Conservation (phyloP, 2,329 filamentous ascomycete species). For the Penicillium crustosum region DNA sequence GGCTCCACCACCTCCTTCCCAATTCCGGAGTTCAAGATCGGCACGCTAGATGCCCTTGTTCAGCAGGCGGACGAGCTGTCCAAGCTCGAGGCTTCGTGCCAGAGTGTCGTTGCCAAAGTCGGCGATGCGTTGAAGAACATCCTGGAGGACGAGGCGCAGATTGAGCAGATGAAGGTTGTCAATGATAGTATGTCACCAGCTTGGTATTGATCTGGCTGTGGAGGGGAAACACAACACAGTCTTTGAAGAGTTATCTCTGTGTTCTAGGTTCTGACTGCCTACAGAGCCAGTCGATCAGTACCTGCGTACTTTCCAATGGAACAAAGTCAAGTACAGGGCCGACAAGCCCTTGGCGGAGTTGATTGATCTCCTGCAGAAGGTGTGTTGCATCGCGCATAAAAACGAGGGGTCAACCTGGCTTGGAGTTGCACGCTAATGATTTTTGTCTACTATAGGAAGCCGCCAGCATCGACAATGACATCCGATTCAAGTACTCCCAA, state of each 20-base stretch:
- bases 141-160: conserved; percentile 79
- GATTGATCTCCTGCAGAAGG: conserved; percentile 85
- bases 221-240: not conserved
- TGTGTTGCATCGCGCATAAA: conserved; percentile 33
- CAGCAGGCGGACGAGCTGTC: conserved; percentile 93
- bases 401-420: not conserved
- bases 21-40: conserved; percentile 96
- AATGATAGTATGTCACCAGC: conserved; percentile 72
- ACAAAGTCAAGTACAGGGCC: conserved; percentile 93
- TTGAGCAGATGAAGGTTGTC: conserved; percentile 84
- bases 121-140: conserved; percentile 79
- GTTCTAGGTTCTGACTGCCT: conserved; percentile 12
- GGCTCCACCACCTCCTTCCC: conserved; percentile 74
- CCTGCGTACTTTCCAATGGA: conserved; percentile 86
- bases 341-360: conserved; percentile 88
- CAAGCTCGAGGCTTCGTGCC: conserved; percentile 79
- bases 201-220: not conserved
- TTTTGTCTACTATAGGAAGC: conserved; percentile 64
- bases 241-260: conserved; percentile 7
- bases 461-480: conserved; percentile 88
- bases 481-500: conserved; percentile 90
- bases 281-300: conserved; percentile 95
- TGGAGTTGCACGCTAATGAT: not conserved
- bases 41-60: conserved; percentile 89
- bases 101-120: conserved; percentile 82